Base-by-base conservation (phyloP, 139 green algal species). In the Trebouxia sp. region DNA sequence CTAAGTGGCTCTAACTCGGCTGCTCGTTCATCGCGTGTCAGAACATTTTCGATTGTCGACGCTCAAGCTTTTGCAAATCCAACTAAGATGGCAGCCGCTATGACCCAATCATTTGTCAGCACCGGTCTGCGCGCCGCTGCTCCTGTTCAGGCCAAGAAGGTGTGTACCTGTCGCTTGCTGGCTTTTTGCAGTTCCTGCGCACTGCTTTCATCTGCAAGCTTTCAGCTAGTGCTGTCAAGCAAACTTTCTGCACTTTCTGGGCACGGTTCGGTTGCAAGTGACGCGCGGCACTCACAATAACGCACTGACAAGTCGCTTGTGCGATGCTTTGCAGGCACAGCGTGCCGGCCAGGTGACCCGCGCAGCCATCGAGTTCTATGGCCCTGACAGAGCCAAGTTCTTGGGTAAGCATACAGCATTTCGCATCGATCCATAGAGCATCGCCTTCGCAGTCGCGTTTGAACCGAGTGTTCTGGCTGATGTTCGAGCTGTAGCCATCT, bases 361-460 rank as follows among this genome's bases (percentile, higher is more conserved):
- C 56, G 89, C 89, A 48, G 85, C 92, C 45, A 43, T 93, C 65
- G 90, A 94, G 89, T 93, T 81, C 53, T 93, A 92, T 81, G 89
- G 88, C 83, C 89, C 88, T 55, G 87, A 94, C 84, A 84, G 87
- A 41, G 84, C 85, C 47, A 91, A 92, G 89, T 95, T 82, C 75
- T 86, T 92, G 76, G 94, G 91, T 90, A 62, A 86, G 86, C 0
- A 14, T 20, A 1, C 17, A n/a, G n/a, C n/a, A n/a, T n/a, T n/a
- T n/a, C n/a, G n/a, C n/a, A n/a, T n/a, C n/a, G n/a, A n/a, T n/a
- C n/a, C n/a, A n/a, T n/a, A n/a, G 14, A 10, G 58, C 30, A 41
- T n/a, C 26, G 47, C 3, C 47, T 53, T 14, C 47, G 47, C 11
- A 6, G 28, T 30, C 11, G 32, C 35, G 12, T 4, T 72, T n/a